Percentiles rank a stretch among this genome's conserved stretches.
These are phyloP conservation scores for Mycena olivaceomarginata DNA, from an alignment of 768 basidiomycete genomes.

Conservation along the genomic window DNA sequence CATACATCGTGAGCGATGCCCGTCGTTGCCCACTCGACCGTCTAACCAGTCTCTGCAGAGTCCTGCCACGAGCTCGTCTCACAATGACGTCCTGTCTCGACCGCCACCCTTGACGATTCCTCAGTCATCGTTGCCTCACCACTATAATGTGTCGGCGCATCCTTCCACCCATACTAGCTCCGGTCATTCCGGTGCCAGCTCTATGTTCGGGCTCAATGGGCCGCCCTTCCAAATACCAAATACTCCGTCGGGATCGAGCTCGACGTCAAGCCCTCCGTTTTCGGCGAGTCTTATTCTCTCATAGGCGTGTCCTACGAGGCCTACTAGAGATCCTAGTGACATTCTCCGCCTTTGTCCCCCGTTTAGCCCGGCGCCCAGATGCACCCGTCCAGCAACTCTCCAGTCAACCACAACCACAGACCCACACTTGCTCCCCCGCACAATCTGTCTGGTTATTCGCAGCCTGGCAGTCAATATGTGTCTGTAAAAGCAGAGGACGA, in stretches of 20 bases:
- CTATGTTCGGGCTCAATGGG: conserved; percentile 72
- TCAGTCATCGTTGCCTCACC: conserved; percentile 69
- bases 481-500: conserved; percentile 84
- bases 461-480: conserved; percentile 66
- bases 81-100: conserved; percentile 57
- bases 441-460: conserved; percentile 62
- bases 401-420: conserved; percentile 68
- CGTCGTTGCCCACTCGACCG: not conserved
- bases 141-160: conserved; percentile 66
- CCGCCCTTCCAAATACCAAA: conserved; percentile 81
- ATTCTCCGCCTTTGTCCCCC: conserved; percentile 58
- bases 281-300: conserved; percentile 85
- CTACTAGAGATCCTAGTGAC: conserved; percentile 77
- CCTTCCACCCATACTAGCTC: conserved; percentile 62
- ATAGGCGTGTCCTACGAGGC: conserved; percentile 54
- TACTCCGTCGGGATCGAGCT: conserved; percentile 83
- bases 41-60: conserved; percentile 55
- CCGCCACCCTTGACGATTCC: conserved; percentile 81
- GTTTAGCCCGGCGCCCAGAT: conserved; percentile 79
- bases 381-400: conserved; percentile 58
- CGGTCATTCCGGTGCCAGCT: conserved; percentile 46
- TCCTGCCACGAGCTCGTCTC: conserved; percentile 64
- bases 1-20: conserved; percentile 68
- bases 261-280: conserved; percentile 87
- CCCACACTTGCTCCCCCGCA: conserved; percentile 59